These are phyloP conservation scores for Dalbergia oliveri DNA, from an alignment of 306 rosid species.

Conservation along the genomic window DNA sequence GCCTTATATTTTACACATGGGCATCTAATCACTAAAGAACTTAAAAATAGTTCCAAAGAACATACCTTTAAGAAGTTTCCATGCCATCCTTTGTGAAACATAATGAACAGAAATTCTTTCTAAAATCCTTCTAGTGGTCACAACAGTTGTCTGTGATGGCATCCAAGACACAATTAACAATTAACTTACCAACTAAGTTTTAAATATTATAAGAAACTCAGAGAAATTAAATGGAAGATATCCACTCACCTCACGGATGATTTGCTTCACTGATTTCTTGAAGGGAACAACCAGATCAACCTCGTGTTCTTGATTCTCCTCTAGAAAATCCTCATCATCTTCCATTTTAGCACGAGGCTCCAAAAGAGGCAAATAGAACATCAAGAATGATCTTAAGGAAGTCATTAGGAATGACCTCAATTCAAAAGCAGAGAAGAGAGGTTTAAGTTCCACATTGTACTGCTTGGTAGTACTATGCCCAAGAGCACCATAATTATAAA, in stretches of 20 bases:
- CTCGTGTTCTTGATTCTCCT: slow-evolving; percentile 51
- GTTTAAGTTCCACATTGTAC: slow-evolving; percentile 77
- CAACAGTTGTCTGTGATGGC: slow-evolving; percentile 71
- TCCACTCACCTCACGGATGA: slow-evolving; percentile 77
- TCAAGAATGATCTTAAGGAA: slow-evolving; percentile 70
- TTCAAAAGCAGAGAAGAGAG: slow-evolving; percentile 85
- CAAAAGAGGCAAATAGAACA: slow-evolving; percentile 86
- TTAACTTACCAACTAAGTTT: slow-evolving; percentile 25
- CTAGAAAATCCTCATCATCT: slow-evolving; percentile 73
- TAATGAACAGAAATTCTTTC: slow-evolving; percentile 82
- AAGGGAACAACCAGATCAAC: slow-evolving; percentile 73
- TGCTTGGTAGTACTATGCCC: slow-evolving; percentile 67
- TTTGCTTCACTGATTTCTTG: slow-evolving; percentile 82
- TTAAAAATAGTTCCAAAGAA: neutral
- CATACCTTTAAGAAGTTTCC: slow-evolving; percentile 93
- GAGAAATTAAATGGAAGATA: slow-evolving; percentile 20
- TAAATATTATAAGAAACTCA: slow-evolving; percentile 17
- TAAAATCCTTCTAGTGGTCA: slow-evolving; percentile 82
- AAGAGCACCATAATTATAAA: slow-evolving; percentile 56
- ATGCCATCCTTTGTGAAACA: slow-evolving; percentile 82
- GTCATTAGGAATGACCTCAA: slow-evolving; percentile 66
- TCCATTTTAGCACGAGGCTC: slow-evolving; percentile 79
- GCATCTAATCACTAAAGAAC: slow-evolving; percentile 16
- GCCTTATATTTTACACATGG: slow-evolving; percentile 5
- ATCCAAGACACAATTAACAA: slow-evolving; percentile 34